A percentile compares a stretch with the other conserved stretches of the same genome.
phyloP scores from a whole-genome alignment of 1,284 basidiomycete species.

The Kwoniella shivajii region DNA sequence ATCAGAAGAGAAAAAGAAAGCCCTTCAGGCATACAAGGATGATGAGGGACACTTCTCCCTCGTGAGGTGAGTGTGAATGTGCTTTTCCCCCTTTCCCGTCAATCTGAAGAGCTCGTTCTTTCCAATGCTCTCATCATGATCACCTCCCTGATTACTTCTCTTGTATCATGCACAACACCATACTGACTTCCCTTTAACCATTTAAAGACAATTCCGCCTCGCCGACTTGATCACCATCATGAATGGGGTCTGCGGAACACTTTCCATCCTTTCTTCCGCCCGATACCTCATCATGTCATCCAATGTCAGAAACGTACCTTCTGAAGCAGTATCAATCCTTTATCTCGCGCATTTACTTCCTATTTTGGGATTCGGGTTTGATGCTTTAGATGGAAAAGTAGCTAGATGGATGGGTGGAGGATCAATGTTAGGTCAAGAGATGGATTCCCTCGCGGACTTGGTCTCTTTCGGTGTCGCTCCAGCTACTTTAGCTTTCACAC shows the following conservation, averaged over 20 bases:
- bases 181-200: background rate
- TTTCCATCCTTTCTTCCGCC: slow-evolving; percentile 87
- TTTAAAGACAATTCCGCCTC: slow-evolving; percentile 89
- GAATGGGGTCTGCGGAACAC: slow-evolving; percentile 97
- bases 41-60: slow-evolving; percentile 92
- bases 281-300: slow-evolving; percentile 82
- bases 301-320: slow-evolving; percentile 57
- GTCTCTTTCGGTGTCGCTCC: slow-evolving; percentile 98
- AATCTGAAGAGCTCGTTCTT: too few relatives aligned
- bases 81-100: too few relatives aligned
- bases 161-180: too few relatives aligned
- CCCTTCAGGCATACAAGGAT: slow-evolving; percentile 80
- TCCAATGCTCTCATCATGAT: slow-evolving; percentile 1
- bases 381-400: slow-evolving; percentile 96
- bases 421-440: slow-evolving; percentile 96
- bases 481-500: slow-evolving; percentile 83
- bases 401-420: slow-evolving; percentile 94
- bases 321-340: slow-evolving; percentile 56
- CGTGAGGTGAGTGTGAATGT: slow-evolving; percentile 67
- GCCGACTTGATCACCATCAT: slow-evolving; percentile 99
- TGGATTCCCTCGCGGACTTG: slow-evolving; percentile 95
- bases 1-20: slow-evolving; percentile 57
- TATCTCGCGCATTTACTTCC: slow-evolving; percentile 87
- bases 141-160: background rate
- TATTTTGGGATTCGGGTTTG: slow-evolving; percentile 94